Conservation (phyloP, 495 filamentous ascomycete species). For the Parmelia sp. region DNA sequence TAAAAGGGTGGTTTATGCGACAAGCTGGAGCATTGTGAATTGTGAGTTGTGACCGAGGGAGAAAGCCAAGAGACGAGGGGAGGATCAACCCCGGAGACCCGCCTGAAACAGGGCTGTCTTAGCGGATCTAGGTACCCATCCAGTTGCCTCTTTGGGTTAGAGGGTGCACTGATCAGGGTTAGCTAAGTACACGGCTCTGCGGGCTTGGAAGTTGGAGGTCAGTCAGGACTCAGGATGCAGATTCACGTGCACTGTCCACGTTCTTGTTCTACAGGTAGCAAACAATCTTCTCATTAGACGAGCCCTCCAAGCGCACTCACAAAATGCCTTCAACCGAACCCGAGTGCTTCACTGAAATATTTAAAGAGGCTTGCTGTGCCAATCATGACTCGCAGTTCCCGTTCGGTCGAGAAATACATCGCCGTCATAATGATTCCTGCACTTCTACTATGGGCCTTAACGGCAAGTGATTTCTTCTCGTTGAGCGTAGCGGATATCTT, state of each 20-base stretch:
- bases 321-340: neutral
- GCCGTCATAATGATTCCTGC: slow-evolving; percentile 11
- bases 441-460: neutral
- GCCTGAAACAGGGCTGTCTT: neutral
- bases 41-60: slow-evolving; percentile 3
- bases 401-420: neutral
- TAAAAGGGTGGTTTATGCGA: slow-evolving; percentile 86
- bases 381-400: neutral
- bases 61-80: neutral
- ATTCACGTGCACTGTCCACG: slow-evolving; percentile 13
- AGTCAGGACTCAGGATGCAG: too few relatives aligned
- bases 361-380: slow-evolving; percentile 2
- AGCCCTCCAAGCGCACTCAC: neutral
- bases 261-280: slow-evolving; percentile 15
- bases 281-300: neutral
- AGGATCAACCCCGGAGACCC: neutral
- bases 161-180: slow-evolving; percentile 7
- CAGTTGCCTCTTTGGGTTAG: slow-evolving; percentile 16
- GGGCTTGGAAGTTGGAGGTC: neutral
- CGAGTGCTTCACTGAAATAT: neutral
- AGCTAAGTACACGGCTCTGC: slow-evolving; percentile 5
- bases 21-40: slow-evolving; percentile 64
- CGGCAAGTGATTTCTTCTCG: neutral
- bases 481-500: neutral
- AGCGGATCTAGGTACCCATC: neutral